phyloP scores from a whole-genome alignment of 169 alveolate genomes.

The Eimeria necatrix region DNA sequence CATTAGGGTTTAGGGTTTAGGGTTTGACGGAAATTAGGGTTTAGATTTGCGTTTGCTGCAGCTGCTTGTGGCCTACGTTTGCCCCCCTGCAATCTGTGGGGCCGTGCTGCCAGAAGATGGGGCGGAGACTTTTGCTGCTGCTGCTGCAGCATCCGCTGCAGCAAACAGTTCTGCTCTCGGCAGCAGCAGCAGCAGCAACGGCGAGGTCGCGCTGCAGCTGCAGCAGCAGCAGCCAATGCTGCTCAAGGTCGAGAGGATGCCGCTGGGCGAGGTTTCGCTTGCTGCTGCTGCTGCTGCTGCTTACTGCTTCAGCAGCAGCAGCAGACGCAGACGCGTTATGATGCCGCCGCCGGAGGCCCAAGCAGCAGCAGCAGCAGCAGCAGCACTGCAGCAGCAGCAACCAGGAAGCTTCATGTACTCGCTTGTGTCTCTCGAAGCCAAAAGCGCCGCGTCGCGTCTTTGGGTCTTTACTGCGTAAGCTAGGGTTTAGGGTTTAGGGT shows the following conservation, averaged over 20 bases:
- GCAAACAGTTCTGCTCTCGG: not conserved
- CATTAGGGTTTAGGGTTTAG: slow-evolving; percentile 53
- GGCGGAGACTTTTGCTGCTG: not conserved
- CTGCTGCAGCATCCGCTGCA: slow-evolving; percentile 9
- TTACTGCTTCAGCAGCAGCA: slow-evolving; percentile 59
- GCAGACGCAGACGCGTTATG: slow-evolving; percentile 43
- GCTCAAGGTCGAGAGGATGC: slow-evolving; percentile 14
- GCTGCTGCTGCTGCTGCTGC: slow-evolving; percentile 74
- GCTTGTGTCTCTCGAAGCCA: not conserved
- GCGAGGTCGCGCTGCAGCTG: slow-evolving; percentile 61
- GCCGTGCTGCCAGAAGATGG: slow-evolving; percentile 56
- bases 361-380: slow-evolving; percentile 66
- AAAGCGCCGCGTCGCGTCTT: not conserved
- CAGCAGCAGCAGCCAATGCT: slow-evolving; percentile 33
- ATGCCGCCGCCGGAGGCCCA: slow-evolving; percentile 39
- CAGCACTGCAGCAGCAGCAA: slow-evolving; percentile 64
- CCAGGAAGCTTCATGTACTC: not conserved
- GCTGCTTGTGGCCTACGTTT: slow-evolving; percentile 51
- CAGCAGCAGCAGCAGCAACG: slow-evolving; percentile 23
- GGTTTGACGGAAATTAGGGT: not conserved
- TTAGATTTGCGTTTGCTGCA: slow-evolving; percentile 35
- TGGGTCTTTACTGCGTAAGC: slow-evolving; percentile 54
- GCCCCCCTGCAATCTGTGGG: slow-evolving; percentile 58
- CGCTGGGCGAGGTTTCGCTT: slow-evolving; percentile 12
- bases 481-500: slow-evolving; percentile 62